Conservation (phyloP, 1,284 basidiomycete genomes). For the Spongispora temasekensis region DNA sequence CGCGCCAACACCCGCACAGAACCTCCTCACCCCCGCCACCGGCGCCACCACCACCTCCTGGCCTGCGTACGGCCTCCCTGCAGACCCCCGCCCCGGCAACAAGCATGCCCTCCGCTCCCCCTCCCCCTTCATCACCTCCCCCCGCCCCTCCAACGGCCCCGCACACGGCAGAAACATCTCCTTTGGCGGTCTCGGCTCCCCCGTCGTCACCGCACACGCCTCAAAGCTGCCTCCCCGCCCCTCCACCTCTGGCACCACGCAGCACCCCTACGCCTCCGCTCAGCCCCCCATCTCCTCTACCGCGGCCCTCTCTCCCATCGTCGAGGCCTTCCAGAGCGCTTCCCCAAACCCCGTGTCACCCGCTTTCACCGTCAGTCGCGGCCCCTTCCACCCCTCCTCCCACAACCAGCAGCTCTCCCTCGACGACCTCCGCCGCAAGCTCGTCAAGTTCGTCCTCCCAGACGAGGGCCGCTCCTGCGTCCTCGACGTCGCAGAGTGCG, state of each 20-base stretch:
- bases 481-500: slow-evolving; percentile 79
- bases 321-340: slow-evolving; percentile 55
- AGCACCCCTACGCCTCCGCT: slow-evolving; percentile 55
- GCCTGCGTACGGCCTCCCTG: slow-evolving; percentile 57
- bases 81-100: slow-evolving; percentile 57
- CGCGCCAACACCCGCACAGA: slow-evolving; percentile 52
- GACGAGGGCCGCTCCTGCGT: slow-evolving; percentile 77
- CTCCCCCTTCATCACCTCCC: slow-evolving; percentile 54
- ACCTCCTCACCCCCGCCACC: slow-evolving; percentile 49
- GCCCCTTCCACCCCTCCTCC: slow-evolving; percentile 53
- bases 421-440: slow-evolving; percentile 77
- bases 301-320: slow-evolving; percentile 65
- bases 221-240: slow-evolving; percentile 46
- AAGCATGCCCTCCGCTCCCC: slow-evolving; percentile 49
- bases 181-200: slow-evolving; percentile 40
- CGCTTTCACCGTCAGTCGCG: slow-evolving; percentile 54
- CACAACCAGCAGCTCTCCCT: slow-evolving; percentile 55
- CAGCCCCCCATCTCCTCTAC: slow-evolving; percentile 39
- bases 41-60: slow-evolving; percentile 40
- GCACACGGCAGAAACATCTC: slow-evolving; percentile 55
- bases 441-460: slow-evolving; percentile 84
- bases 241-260: slow-evolving; percentile 37
- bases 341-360: slow-evolving; percentile 49
- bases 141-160: slow-evolving; percentile 32
- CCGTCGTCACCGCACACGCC: slow-evolving; percentile 30